Base-by-base conservation (phyloP, 2,329 filamentous ascomycete genomes). In the Polychaeton citri region DNA sequence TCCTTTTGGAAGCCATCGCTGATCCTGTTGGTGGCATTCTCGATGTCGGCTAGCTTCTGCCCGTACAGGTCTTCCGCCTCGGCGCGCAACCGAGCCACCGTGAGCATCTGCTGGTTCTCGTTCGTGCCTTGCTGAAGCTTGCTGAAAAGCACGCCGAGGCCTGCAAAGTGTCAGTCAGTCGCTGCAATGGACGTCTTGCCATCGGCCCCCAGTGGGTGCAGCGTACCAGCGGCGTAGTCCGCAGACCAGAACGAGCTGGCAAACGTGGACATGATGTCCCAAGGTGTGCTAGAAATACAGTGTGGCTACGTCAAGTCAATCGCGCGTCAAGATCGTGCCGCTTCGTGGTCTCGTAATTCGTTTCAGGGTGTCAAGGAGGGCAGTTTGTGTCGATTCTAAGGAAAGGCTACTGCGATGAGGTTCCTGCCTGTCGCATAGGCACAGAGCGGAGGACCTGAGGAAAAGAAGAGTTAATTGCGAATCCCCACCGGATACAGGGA, bases 171-270 rank as follows among this genome's bases (percentile, higher is more conserved):
- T 35, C 18, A 32, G 34, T 21, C 41, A 6, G 21, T 26, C 19
- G 21, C 30, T 36, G 42, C 40, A 20, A 36, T 35, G 20, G 19
- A 18, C 30, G 31, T 36, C 15, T 30, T 18, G 38, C 32, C 38
- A 31, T 32, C 33, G 18, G 32, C 36, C 26, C 40, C 54, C 7
- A 12, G 4, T 19, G 20, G 6, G 32, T 21, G 13, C 20, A 21
- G 19, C 72, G 59, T 65, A 82, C 81, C 87, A 69, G 83, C 86
- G 58, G 88, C 88, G 71, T 96, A 96, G 72, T 98, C 90, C 58
- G 76, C 76, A 43, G 90, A 94, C 90, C 90, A 98, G 66, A 98
- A 96, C 34, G 87, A 94, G 65, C 88, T 85, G 49, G 86, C 79
- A 64, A 98, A 96, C 52, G 83, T 76, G 49, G 82, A 81, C 82